Percentiles rank a stretch among this genome's conserved stretches.
These are phyloP conservation scores for Suillus lakei DNA, from an alignment of 768 basidiomycete genomes.

Conservation along the genomic window DNA sequence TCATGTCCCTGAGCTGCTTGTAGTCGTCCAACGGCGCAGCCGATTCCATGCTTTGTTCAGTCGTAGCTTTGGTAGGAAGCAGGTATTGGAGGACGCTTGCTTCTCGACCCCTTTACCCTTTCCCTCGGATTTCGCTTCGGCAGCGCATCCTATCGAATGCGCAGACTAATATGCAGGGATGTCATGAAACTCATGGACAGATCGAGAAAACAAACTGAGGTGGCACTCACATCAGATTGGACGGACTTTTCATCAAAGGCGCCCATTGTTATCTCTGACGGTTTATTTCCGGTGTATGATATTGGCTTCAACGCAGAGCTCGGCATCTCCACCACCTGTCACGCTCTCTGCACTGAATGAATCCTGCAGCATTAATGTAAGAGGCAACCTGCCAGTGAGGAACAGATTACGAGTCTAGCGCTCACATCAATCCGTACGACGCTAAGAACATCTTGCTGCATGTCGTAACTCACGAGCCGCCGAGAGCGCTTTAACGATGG, in stretches of 20 bases:
- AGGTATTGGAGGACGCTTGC: not conserved
- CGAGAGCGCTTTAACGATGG: not conserved
- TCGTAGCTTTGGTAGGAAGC: not conserved
- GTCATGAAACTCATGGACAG: not conserved
- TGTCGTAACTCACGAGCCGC: not conserved
- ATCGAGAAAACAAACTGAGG: not conserved
- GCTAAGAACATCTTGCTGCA: conserved; percentile 5
- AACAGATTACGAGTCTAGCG: not conserved
- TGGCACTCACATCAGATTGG: conserved; percentile 1
- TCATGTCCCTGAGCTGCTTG: conserved; percentile 3
- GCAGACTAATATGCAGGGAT: not conserved
- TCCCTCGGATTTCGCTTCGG: not conserved
- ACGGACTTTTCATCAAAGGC: not conserved
- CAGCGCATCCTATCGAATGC: not conserved
- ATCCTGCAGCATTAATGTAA: not conserved
- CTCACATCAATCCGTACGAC: not conserved
- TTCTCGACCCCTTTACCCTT: not conserved
- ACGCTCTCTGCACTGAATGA: conserved; percentile 3
- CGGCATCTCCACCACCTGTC: not conserved
- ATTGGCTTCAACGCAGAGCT: not conserved
- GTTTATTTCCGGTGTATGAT: not conserved
- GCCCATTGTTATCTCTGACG: not conserved
- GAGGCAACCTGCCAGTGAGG: not conserved
- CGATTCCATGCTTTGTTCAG: conserved; percentile 2
- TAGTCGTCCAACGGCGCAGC: conserved; percentile 1